Conservation (phyloP, 257 asterid genomes). For the Solanum gandarillasii region DNA sequence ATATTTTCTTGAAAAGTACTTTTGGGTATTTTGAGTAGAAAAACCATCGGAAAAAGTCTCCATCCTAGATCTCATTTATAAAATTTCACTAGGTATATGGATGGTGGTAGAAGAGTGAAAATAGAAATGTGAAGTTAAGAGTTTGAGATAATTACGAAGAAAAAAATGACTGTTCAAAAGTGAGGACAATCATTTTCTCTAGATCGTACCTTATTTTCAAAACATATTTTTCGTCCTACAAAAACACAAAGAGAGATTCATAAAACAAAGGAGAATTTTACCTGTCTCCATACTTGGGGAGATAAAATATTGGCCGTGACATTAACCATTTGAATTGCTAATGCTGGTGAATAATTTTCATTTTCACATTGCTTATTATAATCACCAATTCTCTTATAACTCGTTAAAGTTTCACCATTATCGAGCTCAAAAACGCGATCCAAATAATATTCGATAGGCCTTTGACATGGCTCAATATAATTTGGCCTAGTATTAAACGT, state of each 20-base stretch:
- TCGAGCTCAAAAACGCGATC: slow-evolving; percentile 18
- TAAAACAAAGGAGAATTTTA: not conserved
- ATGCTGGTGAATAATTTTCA: slow-evolving; percentile 19
- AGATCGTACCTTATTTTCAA: not conserved
- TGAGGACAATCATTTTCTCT: not conserved
- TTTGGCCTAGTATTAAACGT: slow-evolving; percentile 43
- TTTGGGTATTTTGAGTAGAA: not conserved
- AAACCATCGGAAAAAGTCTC: accelerated
- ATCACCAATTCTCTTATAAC: slow-evolving; percentile 21
- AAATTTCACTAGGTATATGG: not conserved
- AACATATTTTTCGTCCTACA: not conserved
- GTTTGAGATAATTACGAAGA: not conserved
- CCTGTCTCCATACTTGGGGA: slow-evolving; percentile 53
- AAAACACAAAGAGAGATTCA: not conserved
- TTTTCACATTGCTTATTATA: slow-evolving; percentile 13
- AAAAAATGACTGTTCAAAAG: not conserved
- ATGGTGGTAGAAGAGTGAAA: not conserved
- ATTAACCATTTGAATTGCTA: slow-evolving; percentile 28
- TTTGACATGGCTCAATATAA: slow-evolving; percentile 38
- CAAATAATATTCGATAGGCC: slow-evolving; percentile 37
- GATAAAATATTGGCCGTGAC: slow-evolving; percentile 35
- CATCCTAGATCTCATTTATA: not conserved
- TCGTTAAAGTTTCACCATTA: slow-evolving; percentile 22
- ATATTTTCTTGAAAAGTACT: accelerated
- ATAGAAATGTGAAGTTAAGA: not conserved